Evolutionary conservation across 768 basidiomycete genomes (phyloP).

Genomic region (Mycena crocata): DNA sequence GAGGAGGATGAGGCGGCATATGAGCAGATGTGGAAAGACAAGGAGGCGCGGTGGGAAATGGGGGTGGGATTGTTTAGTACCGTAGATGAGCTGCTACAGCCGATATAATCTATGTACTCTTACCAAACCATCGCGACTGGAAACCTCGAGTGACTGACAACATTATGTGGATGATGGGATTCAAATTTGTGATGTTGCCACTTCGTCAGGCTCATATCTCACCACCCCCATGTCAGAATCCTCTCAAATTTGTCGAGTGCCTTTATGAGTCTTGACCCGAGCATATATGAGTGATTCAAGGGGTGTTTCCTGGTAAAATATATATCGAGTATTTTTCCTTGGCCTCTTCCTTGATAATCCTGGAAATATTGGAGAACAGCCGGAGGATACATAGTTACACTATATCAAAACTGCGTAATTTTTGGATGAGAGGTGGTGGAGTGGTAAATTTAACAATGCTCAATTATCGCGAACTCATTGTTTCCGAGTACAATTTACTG

Average conservation of each 20-base stretch:
- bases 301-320: neutral
- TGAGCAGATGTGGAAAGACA: neutral
- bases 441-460: neutral
- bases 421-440: neutral
- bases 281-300: neutral
- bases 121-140: neutral
- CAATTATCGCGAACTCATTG: constrained; percentile 5
- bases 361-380: neutral
- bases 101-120: neutral
- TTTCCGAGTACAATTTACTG: neutral
- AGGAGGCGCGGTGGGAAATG: neutral
- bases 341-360: too few species aligned
- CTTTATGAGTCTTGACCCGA: neutral
- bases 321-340: neutral
- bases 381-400: neutral
- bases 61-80: neutral
- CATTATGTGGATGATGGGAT: neutral
- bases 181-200: neutral
- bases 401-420: neutral
- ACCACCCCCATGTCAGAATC: neutral
- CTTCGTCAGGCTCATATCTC: neutral
- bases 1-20: constrained; percentile 1
- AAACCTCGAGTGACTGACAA: neutral
- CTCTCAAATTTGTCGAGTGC: neutral
- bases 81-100: neutral